phyloP scores from a whole-genome alignment of 2,329 filamentous ascomycete species.

The Talaromyces sp. region DNA sequence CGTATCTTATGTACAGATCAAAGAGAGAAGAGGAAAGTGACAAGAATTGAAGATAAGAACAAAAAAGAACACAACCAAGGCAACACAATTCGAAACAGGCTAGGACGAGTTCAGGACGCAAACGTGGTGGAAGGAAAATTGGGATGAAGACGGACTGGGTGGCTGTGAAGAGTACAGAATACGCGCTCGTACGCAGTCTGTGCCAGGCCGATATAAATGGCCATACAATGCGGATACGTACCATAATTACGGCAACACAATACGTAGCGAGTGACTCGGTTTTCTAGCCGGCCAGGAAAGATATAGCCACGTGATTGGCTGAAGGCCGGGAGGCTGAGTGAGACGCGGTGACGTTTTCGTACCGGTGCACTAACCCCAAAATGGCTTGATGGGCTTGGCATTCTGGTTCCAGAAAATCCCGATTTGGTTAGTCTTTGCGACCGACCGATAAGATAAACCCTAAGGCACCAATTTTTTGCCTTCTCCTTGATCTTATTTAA shows the following conservation, averaged over 20 bases:
- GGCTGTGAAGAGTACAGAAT: neutral
- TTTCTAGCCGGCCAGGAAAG: neutral
- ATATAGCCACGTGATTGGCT: neutral
- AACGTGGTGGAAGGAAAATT: constrained; percentile 7
- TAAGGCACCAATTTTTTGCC: neutral
- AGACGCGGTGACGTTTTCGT: neutral
- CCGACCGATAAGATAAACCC: neutral
- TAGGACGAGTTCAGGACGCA: neutral
- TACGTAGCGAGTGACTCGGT: neutral
- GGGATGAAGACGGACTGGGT: constrained; percentile 5
- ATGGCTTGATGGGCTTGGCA: neutral
- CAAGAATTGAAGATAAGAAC: neutral
- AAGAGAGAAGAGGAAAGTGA: neutral
- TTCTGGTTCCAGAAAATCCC: neutral
- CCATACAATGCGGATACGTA: neutral
- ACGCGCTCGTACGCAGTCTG: neutral
- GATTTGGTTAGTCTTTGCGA: constrained; percentile 1
- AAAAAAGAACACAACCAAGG: neutral
- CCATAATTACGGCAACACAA: neutral
- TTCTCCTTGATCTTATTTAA: neutral
- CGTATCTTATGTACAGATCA: neutral
- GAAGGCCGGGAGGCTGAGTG: neutral
- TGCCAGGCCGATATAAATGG: neutral
- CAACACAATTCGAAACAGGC: neutral
- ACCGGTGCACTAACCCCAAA: neutral